phyloP scores from a whole-genome alignment of 2,329 filamentous ascomycete species.

The Pyricularia pennisetigena region DNA sequence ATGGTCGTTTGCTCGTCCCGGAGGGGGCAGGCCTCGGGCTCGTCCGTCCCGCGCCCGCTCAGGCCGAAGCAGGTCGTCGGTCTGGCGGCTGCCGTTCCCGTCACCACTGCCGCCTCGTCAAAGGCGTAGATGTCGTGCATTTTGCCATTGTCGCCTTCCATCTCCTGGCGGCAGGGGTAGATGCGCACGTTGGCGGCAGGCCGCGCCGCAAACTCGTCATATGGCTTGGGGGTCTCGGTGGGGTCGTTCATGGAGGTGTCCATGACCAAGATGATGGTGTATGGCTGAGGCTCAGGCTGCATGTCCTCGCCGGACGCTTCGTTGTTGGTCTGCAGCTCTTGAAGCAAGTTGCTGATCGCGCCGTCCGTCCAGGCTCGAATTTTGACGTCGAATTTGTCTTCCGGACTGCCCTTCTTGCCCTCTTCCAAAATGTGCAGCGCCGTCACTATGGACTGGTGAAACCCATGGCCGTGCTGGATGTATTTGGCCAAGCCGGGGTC shows the following conservation, averaged over 20 bases:
- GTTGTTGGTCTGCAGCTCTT: neutral
- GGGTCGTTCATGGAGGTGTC: neutral
- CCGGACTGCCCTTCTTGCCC: neutral
- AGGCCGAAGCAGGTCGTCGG: neutral
- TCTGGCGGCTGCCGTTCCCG: neutral
- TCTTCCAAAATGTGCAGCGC: neutral
- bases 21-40: neutral
- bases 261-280: neutral
- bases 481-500: too few relatives aligned
- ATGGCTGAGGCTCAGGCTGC: neutral
- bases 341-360: neutral
- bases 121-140: neutral
- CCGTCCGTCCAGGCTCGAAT: neutral
- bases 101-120: neutral
- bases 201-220: neutral
- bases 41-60: neutral
- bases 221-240: neutral
- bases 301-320: too few relatives aligned
- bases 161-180: constrained; percentile 3
- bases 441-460: constrained; percentile 1
- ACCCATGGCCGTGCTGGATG: neutral
- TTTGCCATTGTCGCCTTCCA: constrained; percentile 2
- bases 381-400: neutral
- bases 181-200: neutral
- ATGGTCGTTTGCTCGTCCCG: neutral